phyloP scores from a whole-genome alignment of 2,329 filamentous ascomycete genomes.

The Periconia sp. region DNA sequence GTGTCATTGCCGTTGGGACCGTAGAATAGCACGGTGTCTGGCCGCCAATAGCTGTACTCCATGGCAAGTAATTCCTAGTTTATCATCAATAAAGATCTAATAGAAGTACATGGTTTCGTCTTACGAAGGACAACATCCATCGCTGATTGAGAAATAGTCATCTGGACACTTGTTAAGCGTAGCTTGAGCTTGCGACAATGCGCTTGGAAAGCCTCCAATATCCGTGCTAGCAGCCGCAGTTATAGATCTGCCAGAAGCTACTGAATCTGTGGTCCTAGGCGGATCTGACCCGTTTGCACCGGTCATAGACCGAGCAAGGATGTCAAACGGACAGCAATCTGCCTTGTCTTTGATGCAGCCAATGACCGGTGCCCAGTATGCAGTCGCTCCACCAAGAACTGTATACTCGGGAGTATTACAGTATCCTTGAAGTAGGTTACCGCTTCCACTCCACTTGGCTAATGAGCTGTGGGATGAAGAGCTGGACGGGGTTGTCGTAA shows the following conservation, averaged over 20 bases:
- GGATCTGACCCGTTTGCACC: slow-evolving; percentile 1
- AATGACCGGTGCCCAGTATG: slow-evolving; percentile 21
- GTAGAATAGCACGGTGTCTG: slow-evolving; percentile 35
- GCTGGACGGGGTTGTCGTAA: background rate
- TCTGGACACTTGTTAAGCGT: slow-evolving; percentile 17
- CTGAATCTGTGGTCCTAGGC: slow-evolving; percentile 1
- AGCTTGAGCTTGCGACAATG: slow-evolving; percentile 10
- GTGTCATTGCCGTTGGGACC: slow-evolving; percentile 14
- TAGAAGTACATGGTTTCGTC: background rate
- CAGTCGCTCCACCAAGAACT: slow-evolving; percentile 18
- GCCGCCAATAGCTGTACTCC: slow-evolving; percentile 25
- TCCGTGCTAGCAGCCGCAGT: slow-evolving; percentile 1
- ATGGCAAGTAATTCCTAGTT: slow-evolving; percentile 18
- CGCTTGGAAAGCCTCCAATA: slow-evolving; percentile 16
- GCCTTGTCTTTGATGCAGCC: slow-evolving; percentile 17
- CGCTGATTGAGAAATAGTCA: slow-evolving; percentile 17
- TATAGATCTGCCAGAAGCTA: background rate
- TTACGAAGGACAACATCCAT: slow-evolving; percentile 24
- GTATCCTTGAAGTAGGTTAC: slow-evolving; percentile 18
- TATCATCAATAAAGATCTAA: background rate
- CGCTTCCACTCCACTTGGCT: slow-evolving; percentile 14
- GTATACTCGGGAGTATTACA: slow-evolving; percentile 19
- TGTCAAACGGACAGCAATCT: slow-evolving; percentile 21
- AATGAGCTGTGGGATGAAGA: slow-evolving; percentile 12
- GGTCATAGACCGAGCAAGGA: slow-evolving; percentile 2